phyloP scores from a whole-genome alignment of 2,329 filamentous ascomycete genomes.

The Fusarium mexicanum region DNA sequence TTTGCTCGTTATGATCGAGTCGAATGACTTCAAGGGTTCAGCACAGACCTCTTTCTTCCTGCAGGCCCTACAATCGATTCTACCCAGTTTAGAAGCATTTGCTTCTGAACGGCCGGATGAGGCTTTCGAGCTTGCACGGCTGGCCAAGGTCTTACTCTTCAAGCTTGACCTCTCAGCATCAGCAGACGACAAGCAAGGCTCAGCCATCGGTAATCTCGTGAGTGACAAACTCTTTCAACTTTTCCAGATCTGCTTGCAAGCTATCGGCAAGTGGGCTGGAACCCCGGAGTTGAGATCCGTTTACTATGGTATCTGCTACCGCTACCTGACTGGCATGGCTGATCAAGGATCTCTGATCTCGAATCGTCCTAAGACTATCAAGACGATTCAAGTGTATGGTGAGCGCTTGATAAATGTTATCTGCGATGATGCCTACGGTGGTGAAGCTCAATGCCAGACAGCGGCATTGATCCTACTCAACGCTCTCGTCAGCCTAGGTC shows the following conservation, averaged over 20 bases:
- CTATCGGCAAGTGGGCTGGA: slow-evolving; percentile 78
- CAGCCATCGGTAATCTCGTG: slow-evolving; percentile 73
- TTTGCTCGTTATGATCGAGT: slow-evolving; percentile 82
- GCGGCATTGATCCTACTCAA: slow-evolving; percentile 87
- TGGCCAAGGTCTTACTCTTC: slow-evolving; percentile 78
- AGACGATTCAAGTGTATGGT: slow-evolving; percentile 74
- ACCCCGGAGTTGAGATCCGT: slow-evolving; percentile 78
- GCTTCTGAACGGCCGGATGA: slow-evolving; percentile 74
- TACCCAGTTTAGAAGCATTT: slow-evolving; percentile 86
- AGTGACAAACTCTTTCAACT: slow-evolving; percentile 91
- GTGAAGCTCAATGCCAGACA: slow-evolving; percentile 82
- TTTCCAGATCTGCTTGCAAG: slow-evolving; percentile 86
- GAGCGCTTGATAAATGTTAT: slow-evolving; percentile 84
- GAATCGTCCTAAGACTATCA: slow-evolving; percentile 71
- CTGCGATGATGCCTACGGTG: slow-evolving; percentile 92
- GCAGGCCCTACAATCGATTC: slow-evolving; percentile 84
- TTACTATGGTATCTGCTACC: slow-evolving; percentile 92
- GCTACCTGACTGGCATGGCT: slow-evolving; percentile 79
- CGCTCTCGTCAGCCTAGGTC: slow-evolving; percentile 77
- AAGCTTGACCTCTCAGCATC: slow-evolving; percentile 69
- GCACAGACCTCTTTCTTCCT: slow-evolving; percentile 81
- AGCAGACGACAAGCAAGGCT: slow-evolving; percentile 53
- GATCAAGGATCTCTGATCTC: slow-evolving; percentile 60
- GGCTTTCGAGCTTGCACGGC: slow-evolving; percentile 78
- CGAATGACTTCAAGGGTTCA: slow-evolving; percentile 79